A percentile compares a stretch with the other conserved stretches of the same genome.
phyloP scores from a whole-genome alignment of 495 filamentous ascomycete species.

The Penicillium mononematosum region DNA sequence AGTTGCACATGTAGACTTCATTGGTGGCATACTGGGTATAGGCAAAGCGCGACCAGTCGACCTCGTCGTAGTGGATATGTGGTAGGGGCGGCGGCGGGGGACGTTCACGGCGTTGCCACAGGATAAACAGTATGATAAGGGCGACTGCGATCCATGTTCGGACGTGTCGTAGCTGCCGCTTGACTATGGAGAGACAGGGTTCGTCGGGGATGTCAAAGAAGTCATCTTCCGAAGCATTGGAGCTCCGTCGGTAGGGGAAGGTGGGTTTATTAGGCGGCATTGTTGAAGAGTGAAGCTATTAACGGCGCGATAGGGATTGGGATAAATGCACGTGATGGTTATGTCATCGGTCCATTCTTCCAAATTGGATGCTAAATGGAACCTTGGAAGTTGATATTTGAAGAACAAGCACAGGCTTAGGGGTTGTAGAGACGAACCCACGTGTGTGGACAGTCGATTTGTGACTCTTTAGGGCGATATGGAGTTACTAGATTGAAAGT shows the following conservation, averaged over 20 bases:
- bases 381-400: no score
- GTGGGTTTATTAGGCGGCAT: slow-evolving; percentile 22
- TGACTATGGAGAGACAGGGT: slow-evolving; percentile 30
- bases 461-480: no score
- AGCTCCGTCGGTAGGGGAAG: slow-evolving; percentile 36
- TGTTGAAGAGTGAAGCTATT: slow-evolving; percentile 8
- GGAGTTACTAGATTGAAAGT: no score
- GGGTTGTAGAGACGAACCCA: background rate
- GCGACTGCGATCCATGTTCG: slow-evolving; percentile 39
- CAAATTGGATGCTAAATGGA: no score
- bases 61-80: slow-evolving; percentile 41
- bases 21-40: slow-evolving; percentile 73
- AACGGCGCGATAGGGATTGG: background rate
- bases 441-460: no score
- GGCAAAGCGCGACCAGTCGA: slow-evolving; percentile 63
- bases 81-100: slow-evolving; percentile 28
- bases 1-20: slow-evolving; percentile 69
- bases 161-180: slow-evolving; percentile 38
- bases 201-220: slow-evolving; percentile 49
- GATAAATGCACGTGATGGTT: slow-evolving; percentile 1
- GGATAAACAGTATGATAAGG: slow-evolving; percentile 32
- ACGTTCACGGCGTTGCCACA: slow-evolving; percentile 30
- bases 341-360: slow-evolving; percentile 1
- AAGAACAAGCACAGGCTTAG: background rate
- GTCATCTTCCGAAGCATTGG: slow-evolving; percentile 39